Conservation (phyloP, 2,329 filamentous ascomycete genomes). For the Cercospora janseana region DNA sequence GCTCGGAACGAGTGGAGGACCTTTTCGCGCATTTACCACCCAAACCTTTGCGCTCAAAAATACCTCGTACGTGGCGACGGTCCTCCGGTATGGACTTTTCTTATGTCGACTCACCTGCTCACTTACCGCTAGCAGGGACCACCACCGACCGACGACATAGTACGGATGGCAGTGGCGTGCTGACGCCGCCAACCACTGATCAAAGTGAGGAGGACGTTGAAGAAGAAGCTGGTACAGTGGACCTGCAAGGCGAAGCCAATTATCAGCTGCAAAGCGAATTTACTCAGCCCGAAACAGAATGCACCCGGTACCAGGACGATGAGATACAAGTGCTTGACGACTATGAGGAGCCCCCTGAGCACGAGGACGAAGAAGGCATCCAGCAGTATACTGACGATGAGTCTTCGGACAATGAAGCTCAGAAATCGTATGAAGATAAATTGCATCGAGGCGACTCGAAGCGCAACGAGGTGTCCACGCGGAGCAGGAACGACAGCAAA, state of each 20-base stretch:
- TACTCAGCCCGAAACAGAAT: constrained; percentile 31
- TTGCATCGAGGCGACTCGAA: constrained; percentile 1
- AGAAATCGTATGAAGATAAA: not conserved
- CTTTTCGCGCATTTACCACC: constrained; percentile 37
- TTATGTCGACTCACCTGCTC: constrained; percentile 41
- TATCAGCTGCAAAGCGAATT: constrained; percentile 26
- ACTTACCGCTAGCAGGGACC: constrained; percentile 16
- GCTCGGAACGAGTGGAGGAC: constrained; percentile 35
- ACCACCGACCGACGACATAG: constrained; percentile 19
- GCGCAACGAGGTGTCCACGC: constrained; percentile 4
- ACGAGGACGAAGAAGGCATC: constrained; percentile 2
- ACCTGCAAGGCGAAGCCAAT: constrained; percentile 18
- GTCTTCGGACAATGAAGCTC: not conserved
- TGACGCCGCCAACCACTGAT: constrained; percentile 38
- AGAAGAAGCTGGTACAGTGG: constrained; percentile 14
- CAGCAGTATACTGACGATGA: constrained; percentile 11
- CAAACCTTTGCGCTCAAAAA: constrained; percentile 41
- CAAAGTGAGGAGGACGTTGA: constrained; percentile 26
- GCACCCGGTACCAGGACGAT: constrained; percentile 26
- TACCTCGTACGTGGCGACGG: constrained; percentile 46
- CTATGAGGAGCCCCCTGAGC: constrained; percentile 13
- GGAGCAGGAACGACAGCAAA: constrained; percentile 14
- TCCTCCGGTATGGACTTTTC: constrained; percentile 40
- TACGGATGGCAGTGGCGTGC: constrained; percentile 33
- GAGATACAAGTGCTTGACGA: constrained; percentile 20